Evolutionary conservation across 2,329 filamentous ascomycete species (phyloP).

Genomic region (Calcarisporium arbuscula): DNA sequence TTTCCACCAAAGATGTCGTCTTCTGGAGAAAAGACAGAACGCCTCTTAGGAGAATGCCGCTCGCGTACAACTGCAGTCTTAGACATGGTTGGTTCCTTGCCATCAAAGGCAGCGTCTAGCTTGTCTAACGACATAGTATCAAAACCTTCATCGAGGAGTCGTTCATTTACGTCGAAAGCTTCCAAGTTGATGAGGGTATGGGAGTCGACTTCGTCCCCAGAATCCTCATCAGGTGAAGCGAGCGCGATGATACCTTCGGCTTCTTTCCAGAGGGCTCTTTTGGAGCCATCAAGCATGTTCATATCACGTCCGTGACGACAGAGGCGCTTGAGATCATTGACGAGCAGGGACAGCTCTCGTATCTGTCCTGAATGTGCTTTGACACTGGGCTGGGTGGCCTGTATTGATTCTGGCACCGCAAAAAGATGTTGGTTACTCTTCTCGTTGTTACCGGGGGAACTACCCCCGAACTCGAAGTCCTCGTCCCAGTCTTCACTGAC

Average conservation of each 20-base stretch:
- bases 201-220: constrained; percentile 30
- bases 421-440: constrained; percentile 26
- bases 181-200: constrained; percentile 35
- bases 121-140: constrained; percentile 38
- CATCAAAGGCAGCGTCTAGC: constrained; percentile 35
- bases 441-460: constrained; percentile 31
- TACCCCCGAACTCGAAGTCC: constrained; percentile 71
- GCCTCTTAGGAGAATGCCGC: constrained; percentile 43
- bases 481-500: constrained; percentile 86
- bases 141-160: constrained; percentile 40
- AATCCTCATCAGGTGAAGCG: constrained; percentile 60
- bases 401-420: constrained; percentile 65
- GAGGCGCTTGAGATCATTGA: constrained; percentile 76
- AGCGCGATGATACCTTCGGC: constrained; percentile 82
- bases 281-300: constrained; percentile 54
- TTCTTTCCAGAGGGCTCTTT: constrained; percentile 65
- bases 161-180: constrained; percentile 33
- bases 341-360: constrained; percentile 70
- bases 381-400: constrained; percentile 75
- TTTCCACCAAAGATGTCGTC: constrained; percentile 59
- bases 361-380: constrained; percentile 80
- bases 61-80: constrained; percentile 50
- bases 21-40: constrained; percentile 59
- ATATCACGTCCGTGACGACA: constrained; percentile 64
- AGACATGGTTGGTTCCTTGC: constrained; percentile 35